Evolutionary conservation across 768 basidiomycete genomes (phyloP).

Genomic region (Kwoniella dendrophila): DNA sequence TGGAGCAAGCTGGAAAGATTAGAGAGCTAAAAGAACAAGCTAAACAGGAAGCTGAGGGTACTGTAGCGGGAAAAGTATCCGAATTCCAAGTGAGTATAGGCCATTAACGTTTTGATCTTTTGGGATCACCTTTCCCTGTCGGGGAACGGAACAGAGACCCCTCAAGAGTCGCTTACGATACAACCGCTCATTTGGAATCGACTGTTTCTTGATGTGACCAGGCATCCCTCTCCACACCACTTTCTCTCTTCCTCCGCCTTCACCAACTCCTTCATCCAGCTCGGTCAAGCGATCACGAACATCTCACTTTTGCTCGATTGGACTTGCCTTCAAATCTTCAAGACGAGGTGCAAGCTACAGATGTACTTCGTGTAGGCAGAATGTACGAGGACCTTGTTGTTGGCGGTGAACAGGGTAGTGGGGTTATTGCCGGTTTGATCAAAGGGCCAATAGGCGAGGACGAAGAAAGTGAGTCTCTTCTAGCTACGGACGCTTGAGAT

Average conservation of each 20-base stretch:
- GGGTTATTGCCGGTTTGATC: conserved; percentile 31
- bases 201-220: no score
- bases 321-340: conserved; percentile 31
- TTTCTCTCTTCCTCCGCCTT: conserved; percentile 41
- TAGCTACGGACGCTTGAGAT: not conserved
- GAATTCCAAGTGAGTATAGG: conserved; percentile 32
- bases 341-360: conserved; percentile 47
- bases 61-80: conserved; percentile 6
- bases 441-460: conserved; percentile 31
- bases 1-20: conserved; percentile 44
- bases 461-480: conserved; percentile 33
- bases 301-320: conserved; percentile 43
- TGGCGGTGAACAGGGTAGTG: conserved; percentile 32
- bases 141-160: no score
- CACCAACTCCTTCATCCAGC: conserved; percentile 47
- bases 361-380: conserved; percentile 40
- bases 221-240: conserved; percentile 28
- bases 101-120: no score
- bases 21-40: conserved; percentile 30
- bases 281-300: conserved; percentile 40
- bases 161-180: no score
- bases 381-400: conserved; percentile 41
- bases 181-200: no score
- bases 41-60: conserved; percentile 15
- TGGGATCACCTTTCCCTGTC: no score